Evolutionary conservation across 1,139 yeast species (phyloP).

Genomic region (Eremothecium sinecaudum): DNA sequence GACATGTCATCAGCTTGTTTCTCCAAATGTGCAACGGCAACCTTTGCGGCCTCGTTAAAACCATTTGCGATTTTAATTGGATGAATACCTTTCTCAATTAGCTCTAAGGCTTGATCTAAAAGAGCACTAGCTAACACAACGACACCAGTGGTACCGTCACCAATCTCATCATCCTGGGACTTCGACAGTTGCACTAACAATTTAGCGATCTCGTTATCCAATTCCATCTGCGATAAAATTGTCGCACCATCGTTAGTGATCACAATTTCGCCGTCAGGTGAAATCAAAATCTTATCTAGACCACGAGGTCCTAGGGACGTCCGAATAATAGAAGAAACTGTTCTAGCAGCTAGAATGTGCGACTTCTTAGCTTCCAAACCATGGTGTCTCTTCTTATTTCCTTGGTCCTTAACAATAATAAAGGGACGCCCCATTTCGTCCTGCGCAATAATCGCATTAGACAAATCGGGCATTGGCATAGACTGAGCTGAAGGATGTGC

Average conservation of each 20-base stretch:
- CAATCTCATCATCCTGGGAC: constrained; percentile 97
- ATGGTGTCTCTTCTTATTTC: constrained; percentile 81
- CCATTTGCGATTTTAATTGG: constrained; percentile 97
- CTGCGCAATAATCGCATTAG: constrained; percentile 96
- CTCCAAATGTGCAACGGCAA: constrained; percentile 75
- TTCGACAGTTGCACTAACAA: constrained; percentile 85
- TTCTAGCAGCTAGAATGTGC: constrained; percentile 91
- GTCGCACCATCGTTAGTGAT: constrained; percentile 99
- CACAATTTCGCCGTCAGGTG: constrained; percentile 95
- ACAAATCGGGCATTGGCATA: constrained; percentile 84
- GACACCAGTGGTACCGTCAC: constrained; percentile 99
- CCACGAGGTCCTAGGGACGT: constrained; percentile 97
- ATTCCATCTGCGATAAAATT: constrained; percentile 88
- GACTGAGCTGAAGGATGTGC: constrained; percentile 31
- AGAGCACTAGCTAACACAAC: constrained; percentile 93
- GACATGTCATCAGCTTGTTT: constrained; percentile 44
- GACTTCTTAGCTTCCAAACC: constrained; percentile 94
- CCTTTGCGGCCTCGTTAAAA: constrained; percentile 90
- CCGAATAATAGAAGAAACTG: constrained; percentile 85
- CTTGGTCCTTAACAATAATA: constrained; percentile 95
- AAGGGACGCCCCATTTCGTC: constrained; percentile 99
- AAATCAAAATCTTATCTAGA: constrained; percentile 85
- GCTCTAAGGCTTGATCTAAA: constrained; percentile 86
- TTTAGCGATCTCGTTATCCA: constrained; percentile 93
- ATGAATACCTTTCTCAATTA: constrained; percentile 93